phyloP scores from a whole-genome alignment of 345 rosid species.

The Schrenkiella parvula region DNA sequence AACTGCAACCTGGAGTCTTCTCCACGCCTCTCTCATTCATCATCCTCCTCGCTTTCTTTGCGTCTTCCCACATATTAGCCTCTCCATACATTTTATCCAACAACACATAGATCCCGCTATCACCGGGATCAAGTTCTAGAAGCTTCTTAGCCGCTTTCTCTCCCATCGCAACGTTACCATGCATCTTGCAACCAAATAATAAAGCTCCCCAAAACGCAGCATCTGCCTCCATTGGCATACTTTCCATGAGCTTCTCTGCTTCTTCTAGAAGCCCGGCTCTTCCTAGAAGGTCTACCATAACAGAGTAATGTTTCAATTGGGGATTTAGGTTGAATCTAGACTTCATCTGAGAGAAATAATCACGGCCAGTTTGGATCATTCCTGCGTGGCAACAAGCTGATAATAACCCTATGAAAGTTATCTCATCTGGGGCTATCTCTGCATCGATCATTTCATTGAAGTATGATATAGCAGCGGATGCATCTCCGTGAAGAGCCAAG shows the following conservation, averaged over 20 bases:
- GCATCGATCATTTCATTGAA: conserved; percentile 61
- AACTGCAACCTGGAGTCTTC: conserved; percentile 82
- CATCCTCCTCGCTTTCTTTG: conserved; percentile 53
- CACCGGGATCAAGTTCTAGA: conserved; percentile 69
- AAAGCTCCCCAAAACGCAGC: conserved; percentile 80
- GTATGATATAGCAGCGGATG: conserved; percentile 56
- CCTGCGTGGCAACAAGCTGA: conserved; percentile 94
- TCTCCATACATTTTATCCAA: conserved; percentile 69
- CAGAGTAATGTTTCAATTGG: conserved; percentile 71
- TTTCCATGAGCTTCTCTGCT: conserved; percentile 59
- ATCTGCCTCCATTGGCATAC: conserved; percentile 77
- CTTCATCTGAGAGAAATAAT: conserved; percentile 61
- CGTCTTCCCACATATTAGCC: conserved; percentile 74
- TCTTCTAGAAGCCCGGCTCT: conserved; percentile 77
- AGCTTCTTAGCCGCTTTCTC: conserved; percentile 75
- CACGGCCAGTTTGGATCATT: conserved; percentile 67
- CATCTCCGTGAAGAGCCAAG: conserved; percentile 70
- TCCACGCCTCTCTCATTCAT: conserved; percentile 70
- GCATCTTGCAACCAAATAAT: conserved; percentile 70
- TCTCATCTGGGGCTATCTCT: conserved; percentile 73
- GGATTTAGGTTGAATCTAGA: conserved; percentile 55
- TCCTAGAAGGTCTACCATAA: conserved; percentile 88
- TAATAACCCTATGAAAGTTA: conserved; percentile 71
- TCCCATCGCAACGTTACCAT: conserved; percentile 57
- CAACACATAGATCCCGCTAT: conserved; percentile 79